Percentiles rank a stretch among this genome's conserved stretches.
Conservation (phyloP, 2,329 filamentous ascomycete genomes). For the Alternaria conjuncta region DNA sequence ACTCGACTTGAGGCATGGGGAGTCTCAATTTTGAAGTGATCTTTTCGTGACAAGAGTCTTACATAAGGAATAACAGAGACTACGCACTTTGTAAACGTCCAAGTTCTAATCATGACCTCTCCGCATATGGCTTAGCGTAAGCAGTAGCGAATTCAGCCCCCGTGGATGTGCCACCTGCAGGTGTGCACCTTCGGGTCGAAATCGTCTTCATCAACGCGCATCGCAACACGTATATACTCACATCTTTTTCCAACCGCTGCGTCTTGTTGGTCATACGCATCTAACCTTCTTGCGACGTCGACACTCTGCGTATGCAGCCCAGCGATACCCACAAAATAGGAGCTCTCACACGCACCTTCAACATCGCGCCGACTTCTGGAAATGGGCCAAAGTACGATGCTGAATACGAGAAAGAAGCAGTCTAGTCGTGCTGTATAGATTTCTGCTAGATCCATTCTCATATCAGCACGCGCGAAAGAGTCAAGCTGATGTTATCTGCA, state of each 20-base stretch:
- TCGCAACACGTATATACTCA: too few relatives aligned
- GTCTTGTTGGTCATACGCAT: too few relatives aligned
- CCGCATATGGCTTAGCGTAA: background rate
- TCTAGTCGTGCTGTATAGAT: background rate
- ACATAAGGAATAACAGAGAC: too few relatives aligned
- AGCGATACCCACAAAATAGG: background rate
- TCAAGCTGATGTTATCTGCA: background rate
- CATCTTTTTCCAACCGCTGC: too few relatives aligned
- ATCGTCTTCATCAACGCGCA: background rate
- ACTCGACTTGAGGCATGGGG: accelerated
- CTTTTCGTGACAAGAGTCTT: too few relatives aligned
- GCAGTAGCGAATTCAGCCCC: background rate
- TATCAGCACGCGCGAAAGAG: background rate
- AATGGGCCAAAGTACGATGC: background rate
- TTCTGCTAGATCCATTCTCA: background rate
- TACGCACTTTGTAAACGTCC: too few relatives aligned
- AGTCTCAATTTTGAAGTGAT: too few relatives aligned
- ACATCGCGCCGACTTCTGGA: background rate
- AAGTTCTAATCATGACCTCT: background rate
- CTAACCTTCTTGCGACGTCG: background rate
- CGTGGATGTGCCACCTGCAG: background rate
- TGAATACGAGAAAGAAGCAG: background rate
- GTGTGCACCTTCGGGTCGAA: background rate
- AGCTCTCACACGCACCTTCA: background rate
- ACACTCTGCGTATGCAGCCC: background rate